Base-by-base conservation (phyloP, 306 rosid genomes). In the Nissolia schottii region DNA sequence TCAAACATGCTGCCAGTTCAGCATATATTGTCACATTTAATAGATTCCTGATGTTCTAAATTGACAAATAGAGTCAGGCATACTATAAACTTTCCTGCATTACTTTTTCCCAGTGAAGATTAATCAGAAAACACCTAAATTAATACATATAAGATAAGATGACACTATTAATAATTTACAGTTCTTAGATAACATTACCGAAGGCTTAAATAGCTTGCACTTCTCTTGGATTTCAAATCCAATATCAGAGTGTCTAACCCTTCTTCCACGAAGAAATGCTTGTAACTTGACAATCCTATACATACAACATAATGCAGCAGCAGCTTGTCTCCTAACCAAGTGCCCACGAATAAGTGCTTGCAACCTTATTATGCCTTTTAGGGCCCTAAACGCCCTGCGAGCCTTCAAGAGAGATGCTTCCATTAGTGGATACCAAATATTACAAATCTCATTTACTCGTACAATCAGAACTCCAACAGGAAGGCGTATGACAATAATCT, bases 271-370 rank as follows among this genome's bases (percentile, higher is more conserved):
- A 76, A 70, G 79, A 67, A 89, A 53, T 62, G 96, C 96, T 85
- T 95, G 99, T 57, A 87, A 83, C 86, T 89, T 95, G 80, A 95
- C 90, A 82, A 95, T 80, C 57, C 90, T 89, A 73, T 85, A 82
- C 96, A 92, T 87, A 84, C 87, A 87, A 87, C 78, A 82, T 43
- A 95, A 80, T 4, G 99, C 89, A 67, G 88, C 80, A 84, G 84
- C 92, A 84, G 97, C 99, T 85, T 95, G 99, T 77, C 97, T 92
- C 82, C 99, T 81, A 64, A 89, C 99, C 81, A 95, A 74, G 89
- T 95, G 99, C 61, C 99, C 99, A 32, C 99, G 97, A 73, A 95
- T 95, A 70, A 95, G 99, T 14, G 99, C 99, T 84, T 95, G 99
- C 87, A 95, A 78, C 87, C 99, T 89, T 82, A 95, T 95, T 75